These are phyloP conservation scores for Penicillium atrosanguineum DNA, from an alignment of 495 filamentous ascomycete genomes.

Conservation along the genomic window DNA sequence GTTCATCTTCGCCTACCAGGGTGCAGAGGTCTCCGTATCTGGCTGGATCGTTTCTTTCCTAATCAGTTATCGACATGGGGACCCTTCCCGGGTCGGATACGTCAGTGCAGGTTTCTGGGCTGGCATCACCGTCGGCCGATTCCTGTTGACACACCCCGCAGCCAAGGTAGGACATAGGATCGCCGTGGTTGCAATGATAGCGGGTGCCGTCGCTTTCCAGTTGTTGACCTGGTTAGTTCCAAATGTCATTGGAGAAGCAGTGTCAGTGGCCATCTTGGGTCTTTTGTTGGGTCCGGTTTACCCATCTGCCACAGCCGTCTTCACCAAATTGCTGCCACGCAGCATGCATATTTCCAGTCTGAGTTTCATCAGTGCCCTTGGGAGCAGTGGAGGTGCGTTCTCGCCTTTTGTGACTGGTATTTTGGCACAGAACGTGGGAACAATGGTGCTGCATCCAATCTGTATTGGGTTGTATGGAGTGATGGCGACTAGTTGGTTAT, in stretches of 20 bases:
- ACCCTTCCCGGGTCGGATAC: constrained; percentile 68
- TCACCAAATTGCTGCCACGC: constrained; percentile 59
- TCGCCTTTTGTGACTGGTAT: constrained; percentile 74
- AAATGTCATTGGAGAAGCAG: constrained; percentile 66
- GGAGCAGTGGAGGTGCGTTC: constrained; percentile 70
- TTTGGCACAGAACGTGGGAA: constrained; percentile 65
- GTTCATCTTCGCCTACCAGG: constrained; percentile 82
- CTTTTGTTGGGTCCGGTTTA: constrained; percentile 76
- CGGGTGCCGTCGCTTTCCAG: constrained; percentile 62
- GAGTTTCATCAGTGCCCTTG: constrained; percentile 68
- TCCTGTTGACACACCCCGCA: constrained; percentile 62
- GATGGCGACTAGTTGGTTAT: constrained; percentile 66
- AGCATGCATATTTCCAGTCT: constrained; percentile 65
- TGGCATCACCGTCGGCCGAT: constrained; percentile 70
- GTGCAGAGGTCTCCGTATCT: constrained; percentile 73
- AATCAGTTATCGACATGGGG: constrained; percentile 64
- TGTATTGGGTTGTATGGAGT: constrained; percentile 64
- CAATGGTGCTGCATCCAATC: constrained; percentile 72
- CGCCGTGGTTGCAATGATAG: constrained; percentile 59
- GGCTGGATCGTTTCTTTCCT: constrained; percentile 83
- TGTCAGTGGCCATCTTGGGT: constrained; percentile 69
- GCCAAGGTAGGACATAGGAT: constrained; percentile 64
- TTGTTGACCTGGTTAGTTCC: constrained; percentile 74
- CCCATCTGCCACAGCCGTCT: constrained; percentile 67
- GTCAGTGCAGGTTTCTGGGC: constrained; percentile 84